Evolutionary conservation across 2,329 filamentous ascomycete species (phyloP).

Genomic region (Penicillium sp.): DNA sequence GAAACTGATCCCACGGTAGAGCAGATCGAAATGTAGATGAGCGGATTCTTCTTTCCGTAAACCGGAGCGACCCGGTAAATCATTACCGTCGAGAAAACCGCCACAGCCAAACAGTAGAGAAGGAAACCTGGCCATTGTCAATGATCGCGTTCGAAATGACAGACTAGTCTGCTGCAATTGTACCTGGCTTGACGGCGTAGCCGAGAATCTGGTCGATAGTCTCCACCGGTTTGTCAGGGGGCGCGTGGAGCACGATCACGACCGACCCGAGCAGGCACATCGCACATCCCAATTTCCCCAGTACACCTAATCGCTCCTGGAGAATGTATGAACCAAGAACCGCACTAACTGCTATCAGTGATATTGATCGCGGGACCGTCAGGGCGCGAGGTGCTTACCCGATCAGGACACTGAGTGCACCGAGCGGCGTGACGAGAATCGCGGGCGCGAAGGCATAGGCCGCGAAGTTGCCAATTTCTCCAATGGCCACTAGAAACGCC

Average conservation of each 20-base stretch:
- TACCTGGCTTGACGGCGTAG: constrained; percentile 88
- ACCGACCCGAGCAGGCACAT: constrained; percentile 94
- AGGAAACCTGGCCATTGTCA: constrained; percentile 65
- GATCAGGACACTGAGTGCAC: constrained; percentile 89
- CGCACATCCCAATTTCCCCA: constrained; percentile 92
- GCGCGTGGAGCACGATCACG: constrained; percentile 95
- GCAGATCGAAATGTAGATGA: constrained; percentile 96
- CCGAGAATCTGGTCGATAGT: constrained; percentile 87
- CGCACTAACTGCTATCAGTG: constrained; percentile 50
- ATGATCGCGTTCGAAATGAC: not conserved
- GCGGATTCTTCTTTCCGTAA: constrained; percentile 89
- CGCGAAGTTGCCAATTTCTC: constrained; percentile 94
- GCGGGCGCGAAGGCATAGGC: constrained; percentile 97
- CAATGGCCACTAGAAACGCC: constrained; percentile 64
- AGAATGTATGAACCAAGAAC: constrained; percentile 93
- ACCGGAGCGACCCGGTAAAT: constrained; percentile 89
- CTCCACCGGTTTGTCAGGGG: constrained; percentile 82
- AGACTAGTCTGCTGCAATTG: constrained; percentile 23
- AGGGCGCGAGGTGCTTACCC: constrained; percentile 45
- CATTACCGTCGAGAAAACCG: constrained; percentile 83
- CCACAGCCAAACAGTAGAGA: constrained; percentile 73
- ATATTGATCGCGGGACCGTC: constrained; percentile 3
- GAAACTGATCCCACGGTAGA: constrained; percentile 94
- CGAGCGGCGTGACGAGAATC: constrained; percentile 94
- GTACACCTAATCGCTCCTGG: constrained; percentile 76